Evolutionary conservation across 225 moss, liverwort and hornwort genomes (phyloP).

Genomic region (Polytrichum formosum): DNA sequence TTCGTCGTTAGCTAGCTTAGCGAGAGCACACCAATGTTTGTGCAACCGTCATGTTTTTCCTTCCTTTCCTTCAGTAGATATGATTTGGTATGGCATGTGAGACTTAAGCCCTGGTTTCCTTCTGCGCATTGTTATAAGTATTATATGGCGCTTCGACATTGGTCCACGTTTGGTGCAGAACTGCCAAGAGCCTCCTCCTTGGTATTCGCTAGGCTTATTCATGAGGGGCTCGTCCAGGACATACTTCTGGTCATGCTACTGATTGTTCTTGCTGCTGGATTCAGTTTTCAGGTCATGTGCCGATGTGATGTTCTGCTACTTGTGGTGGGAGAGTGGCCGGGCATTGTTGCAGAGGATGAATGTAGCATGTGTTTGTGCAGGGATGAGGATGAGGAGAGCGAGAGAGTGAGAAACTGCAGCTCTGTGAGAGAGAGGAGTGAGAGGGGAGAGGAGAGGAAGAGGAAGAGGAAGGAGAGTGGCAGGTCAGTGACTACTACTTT

Average conservation of each 20-base stretch:
- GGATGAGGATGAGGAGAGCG: conserved; percentile 82
- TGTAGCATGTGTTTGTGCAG: conserved; percentile 83
- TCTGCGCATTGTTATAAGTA: conserved; percentile 7
- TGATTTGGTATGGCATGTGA: conserved; percentile 34
- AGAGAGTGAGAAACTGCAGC: conserved; percentile 69
- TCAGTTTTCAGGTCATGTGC: conserved; percentile 45
- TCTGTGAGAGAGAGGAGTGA: conserved; percentile 81
- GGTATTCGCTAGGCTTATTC: conserved; percentile 12
- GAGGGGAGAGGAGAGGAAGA: conserved; percentile 76
- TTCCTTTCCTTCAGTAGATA: conserved; percentile 13
- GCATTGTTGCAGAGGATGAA: conserved; percentile 64
- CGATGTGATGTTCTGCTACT: conserved; percentile 40
- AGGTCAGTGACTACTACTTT: conserved; percentile 51
- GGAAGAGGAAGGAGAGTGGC: conserved; percentile 71
- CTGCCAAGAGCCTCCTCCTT: conserved; percentile 19
- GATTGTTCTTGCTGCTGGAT: conserved; percentile 50
- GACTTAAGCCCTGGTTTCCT: conserved; percentile 21
- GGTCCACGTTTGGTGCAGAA: conserved; percentile 14
- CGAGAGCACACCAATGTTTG: conserved; percentile 29
- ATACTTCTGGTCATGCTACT: conserved; percentile 21
- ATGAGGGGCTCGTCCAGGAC: conserved; percentile 26
- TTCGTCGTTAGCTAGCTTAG: conserved; percentile 15
- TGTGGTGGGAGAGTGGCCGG: conserved; percentile 66
- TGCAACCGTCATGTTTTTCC: conserved; percentile 13
- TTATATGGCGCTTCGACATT: neutral